Evolutionary conservation across 2,329 filamentous ascomycete genomes (phyloP).

Genomic region (Talaromyces piceae): DNA sequence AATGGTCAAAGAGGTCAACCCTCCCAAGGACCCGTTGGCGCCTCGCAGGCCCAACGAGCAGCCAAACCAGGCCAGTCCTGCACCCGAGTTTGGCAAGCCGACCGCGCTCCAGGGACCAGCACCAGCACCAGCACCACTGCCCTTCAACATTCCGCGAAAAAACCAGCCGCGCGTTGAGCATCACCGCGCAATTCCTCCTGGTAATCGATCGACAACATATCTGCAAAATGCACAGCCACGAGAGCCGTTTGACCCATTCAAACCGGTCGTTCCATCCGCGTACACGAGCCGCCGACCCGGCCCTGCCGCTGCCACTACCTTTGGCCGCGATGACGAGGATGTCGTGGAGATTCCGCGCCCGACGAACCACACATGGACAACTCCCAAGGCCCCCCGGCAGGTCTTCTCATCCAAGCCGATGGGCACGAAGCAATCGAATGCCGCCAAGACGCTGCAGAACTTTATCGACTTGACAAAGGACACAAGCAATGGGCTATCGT

Average conservation of each 20-base stretch:
- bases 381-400: conserved; percentile 45
- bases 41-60: conserved; percentile 31
- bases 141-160: conserved; percentile 46
- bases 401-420: conserved; percentile 46
- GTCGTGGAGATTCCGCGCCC: conserved; percentile 44
- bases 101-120: conserved; percentile 47
- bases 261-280: conserved; percentile 29
- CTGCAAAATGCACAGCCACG: conserved; percentile 14
- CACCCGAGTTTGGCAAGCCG: conserved; percentile 52
- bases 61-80: conserved; percentile 24
- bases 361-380: conserved; percentile 40
- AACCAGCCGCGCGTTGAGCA: conserved; percentile 45
- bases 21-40: conserved; percentile 29
- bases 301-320: conserved; percentile 13
- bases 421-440: conserved; percentile 33
- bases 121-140: conserved; percentile 35
- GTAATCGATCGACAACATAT: conserved; percentile 15
- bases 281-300: conserved; percentile 24
- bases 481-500: neutral
- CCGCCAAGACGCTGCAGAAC: conserved; percentile 36
- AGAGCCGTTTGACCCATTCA: conserved; percentile 34
- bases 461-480: conserved; percentile 44
- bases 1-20: conserved; percentile 48
- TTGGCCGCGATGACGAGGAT: conserved; percentile 19
- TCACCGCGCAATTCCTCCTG: conserved; percentile 32